Conservation (phyloP, 345 rosid species). For the Triadica sebifera region DNA sequence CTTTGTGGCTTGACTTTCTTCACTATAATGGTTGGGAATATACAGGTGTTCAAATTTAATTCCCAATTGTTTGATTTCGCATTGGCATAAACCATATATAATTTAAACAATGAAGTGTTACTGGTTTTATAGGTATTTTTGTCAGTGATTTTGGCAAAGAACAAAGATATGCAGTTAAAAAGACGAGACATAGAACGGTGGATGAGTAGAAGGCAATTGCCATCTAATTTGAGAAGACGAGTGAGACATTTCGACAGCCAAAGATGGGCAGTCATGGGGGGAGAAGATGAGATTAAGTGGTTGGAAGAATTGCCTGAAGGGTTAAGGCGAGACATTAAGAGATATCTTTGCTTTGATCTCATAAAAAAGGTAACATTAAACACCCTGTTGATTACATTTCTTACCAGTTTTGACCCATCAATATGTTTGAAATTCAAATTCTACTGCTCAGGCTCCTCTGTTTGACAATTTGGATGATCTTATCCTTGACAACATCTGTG, state of each 20-base stretch:
- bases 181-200: conserved; percentile 58
- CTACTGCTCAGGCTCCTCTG: conserved; percentile 44
- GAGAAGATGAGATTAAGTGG: conserved; percentile 51
- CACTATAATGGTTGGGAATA: conserved; percentile 58
- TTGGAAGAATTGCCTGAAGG: conserved; percentile 60
- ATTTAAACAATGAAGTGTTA: neutral
- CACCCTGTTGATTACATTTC: neutral
- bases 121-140: conserved; percentile 42
- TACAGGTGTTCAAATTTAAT: conserved; percentile 40
- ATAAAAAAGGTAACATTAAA: conserved; percentile 42
- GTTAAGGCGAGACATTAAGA: conserved; percentile 65
- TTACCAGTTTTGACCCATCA: conserved; percentile 26
- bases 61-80: neutral
- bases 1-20: conserved; percentile 53
- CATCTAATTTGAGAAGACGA: conserved; percentile 44
- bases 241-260: conserved; percentile 50
- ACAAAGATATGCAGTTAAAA: conserved; percentile 49
- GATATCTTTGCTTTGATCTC: conserved; percentile 55
- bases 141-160: conserved; percentile 54
- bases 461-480: conserved; percentile 59
- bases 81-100: too few relatives aligned
- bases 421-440: neutral
- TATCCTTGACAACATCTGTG: conserved; percentile 58
- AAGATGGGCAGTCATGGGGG: conserved; percentile 46
- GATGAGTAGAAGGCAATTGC: conserved; percentile 63